Conservation (phyloP, 2,329 filamentous ascomycete genomes). For the Aspergillaceae sp. region DNA sequence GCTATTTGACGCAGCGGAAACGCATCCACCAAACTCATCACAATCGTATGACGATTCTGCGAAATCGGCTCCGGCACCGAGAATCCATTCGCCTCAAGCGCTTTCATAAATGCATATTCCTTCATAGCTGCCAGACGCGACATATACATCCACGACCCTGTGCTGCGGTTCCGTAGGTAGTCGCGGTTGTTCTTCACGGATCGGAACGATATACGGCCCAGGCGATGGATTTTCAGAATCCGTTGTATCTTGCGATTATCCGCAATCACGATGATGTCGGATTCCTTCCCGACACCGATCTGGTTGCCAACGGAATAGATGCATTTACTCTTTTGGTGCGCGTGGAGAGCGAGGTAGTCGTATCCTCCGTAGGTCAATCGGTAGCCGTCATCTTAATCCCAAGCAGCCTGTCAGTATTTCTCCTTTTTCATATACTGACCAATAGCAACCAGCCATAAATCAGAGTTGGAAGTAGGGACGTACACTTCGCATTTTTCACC, state of each 20-base stretch:
- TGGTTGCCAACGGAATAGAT: constrained; percentile 91
- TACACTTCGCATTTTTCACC: constrained; percentile 84
- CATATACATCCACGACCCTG: constrained; percentile 96
- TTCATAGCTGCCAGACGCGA: constrained; percentile 86
- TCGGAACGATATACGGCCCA: constrained; percentile 93
- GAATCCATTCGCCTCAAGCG: constrained; percentile 73
- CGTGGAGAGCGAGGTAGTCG: constrained; percentile 93
- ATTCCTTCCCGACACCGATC: constrained; percentile 95
- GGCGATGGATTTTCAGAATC: constrained; percentile 89
- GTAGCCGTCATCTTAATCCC: constrained; percentile 69
- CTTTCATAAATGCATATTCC: constrained; percentile 91
- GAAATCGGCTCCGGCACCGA: constrained; percentile 79
- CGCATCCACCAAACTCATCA: constrained; percentile 90
- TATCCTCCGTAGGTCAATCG: constrained; percentile 92
- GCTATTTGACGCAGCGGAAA: constrained; percentile 86
- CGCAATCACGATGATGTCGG: constrained; percentile 90
- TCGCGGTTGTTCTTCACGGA: constrained; percentile 93
- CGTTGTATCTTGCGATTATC: constrained; percentile 66
- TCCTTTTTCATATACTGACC: too few species aligned
- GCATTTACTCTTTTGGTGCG: constrained; percentile 67
- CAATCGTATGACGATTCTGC: constrained; percentile 88
- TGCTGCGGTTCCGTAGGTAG: constrained; percentile 73
- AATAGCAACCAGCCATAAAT: too few species aligned
- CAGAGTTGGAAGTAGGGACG: too few species aligned
- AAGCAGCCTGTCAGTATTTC: too few species aligned